Base-by-base conservation (phyloP, 164 flowering plant genomes). In the Pachysandra terminalis region DNA sequence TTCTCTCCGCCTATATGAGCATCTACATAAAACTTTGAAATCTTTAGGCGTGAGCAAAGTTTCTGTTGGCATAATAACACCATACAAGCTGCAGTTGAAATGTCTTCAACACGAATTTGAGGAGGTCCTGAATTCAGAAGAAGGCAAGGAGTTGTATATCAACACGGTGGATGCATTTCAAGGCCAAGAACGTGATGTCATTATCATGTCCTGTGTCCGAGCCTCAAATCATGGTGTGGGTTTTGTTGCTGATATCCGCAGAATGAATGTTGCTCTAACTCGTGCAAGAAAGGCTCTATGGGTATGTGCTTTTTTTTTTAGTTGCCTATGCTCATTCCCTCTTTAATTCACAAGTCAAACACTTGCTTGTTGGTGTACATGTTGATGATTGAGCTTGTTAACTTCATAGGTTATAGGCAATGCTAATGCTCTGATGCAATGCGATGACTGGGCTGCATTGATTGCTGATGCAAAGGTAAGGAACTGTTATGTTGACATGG, bases 91-190 rank as follows among this genome's bases (percentile, higher is more conserved):
- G 77, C 99, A 95, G 68, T 68, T 95, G 32, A 95, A 90, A 80
- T 92, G 97, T 71, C 85, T 95, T 35, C 91, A 84, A 58, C 83
- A 89, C 25, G 97, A 95, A 80, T 95, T 95, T 81, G 87, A 84
- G 60, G 87, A 82, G 69, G 83, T 91, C 22, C 54, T 91, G 48
- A 85, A 78, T 65, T 89, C 97, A 5, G 97, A 92, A 71, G 97
- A 92, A 78, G 96, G 97, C 51, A 88, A 86, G 67, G 98, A 92
- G 28, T 66, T 92, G 9, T 95, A 95, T 63, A 91, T 95, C 21
- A 95, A 95, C 69, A 95, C 98, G 25, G 98, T 95, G 41, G 98
- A 95, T 81, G 98, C 98, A 68, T 95, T 95, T 71, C 98, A 95
- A 74, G 98, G 98, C n/a, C 98, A 95, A 68, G 98, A 95, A 62